Conservation (phyloP, 192 early-diverging fungal genomes). For the Backusella tuberculispora region DNA sequence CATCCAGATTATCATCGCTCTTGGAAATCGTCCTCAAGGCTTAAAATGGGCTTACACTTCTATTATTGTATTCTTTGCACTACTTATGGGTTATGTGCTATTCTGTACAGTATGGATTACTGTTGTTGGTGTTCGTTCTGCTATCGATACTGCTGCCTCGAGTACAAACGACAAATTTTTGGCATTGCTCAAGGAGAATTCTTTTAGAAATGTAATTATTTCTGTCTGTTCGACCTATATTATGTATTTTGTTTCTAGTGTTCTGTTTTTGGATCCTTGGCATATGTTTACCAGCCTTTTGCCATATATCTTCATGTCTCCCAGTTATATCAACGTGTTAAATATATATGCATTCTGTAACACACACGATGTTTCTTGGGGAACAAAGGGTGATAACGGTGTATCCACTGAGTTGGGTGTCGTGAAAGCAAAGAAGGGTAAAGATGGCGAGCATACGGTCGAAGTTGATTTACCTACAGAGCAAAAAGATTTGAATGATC, state of each 20-base stretch:
- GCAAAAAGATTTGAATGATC: constrained; percentile 77
- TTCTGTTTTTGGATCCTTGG: constrained; percentile 76
- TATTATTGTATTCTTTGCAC: constrained; percentile 64
- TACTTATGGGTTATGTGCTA: constrained; percentile 50
- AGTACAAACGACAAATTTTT: constrained; percentile 33
- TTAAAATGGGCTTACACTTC: constrained; percentile 72
- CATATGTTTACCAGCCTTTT: constrained; percentile 76
- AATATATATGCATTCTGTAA: constrained; percentile 87
- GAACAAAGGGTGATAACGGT: constrained; percentile 79
- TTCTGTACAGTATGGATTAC: constrained; percentile 43
- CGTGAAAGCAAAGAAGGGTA: constrained; percentile 54
- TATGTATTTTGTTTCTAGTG: constrained; percentile 63
- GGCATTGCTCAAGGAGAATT: constrained; percentile 42
- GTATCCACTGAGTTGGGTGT: constrained; percentile 53
- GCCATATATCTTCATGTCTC: constrained; percentile 75
- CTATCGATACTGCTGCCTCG: constrained; percentile 19
- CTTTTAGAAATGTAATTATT: constrained; percentile 60
- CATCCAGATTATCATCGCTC: constrained; percentile 82
- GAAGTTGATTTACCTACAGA: constrained; percentile 62
- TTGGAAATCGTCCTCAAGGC: constrained; percentile 97
- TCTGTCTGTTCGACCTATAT: constrained; percentile 68
- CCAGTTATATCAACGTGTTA: constrained; percentile 81
- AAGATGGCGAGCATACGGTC: constrained; percentile 50
- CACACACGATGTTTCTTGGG: constrained; percentile 87
- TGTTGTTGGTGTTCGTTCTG: constrained; percentile 26